These are phyloP conservation scores for Chaetomium sp. DNA, from an alignment of 2,329 filamentous ascomycete species.

Conservation along the genomic window DNA sequence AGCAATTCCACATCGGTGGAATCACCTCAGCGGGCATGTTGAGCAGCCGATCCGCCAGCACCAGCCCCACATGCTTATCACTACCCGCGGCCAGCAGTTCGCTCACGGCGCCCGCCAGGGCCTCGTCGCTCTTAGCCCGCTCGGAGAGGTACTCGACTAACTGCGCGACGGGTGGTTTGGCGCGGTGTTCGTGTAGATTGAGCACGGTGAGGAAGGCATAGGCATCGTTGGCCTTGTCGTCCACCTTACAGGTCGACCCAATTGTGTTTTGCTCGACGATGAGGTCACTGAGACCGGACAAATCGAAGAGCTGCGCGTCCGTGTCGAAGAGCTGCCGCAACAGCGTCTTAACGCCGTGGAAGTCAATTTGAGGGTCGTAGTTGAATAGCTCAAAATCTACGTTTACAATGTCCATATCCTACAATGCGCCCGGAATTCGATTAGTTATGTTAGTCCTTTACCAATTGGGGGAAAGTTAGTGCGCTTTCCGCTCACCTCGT, in stretches of 20 bases:
- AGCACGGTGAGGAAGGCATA: conserved; percentile 88
- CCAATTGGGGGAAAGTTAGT: too few species aligned
- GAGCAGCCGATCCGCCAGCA: conserved; percentile 89
- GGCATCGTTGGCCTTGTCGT: conserved; percentile 85
- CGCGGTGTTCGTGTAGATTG: conserved; percentile 72
- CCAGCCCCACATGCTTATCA: conserved; percentile 60
- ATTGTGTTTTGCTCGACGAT: conserved; percentile 81
- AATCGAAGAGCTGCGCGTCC: conserved; percentile 77
- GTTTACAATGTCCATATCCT: conserved; percentile 89
- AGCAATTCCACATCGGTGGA: conserved; percentile 91
- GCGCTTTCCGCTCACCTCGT: conserved; percentile 29
- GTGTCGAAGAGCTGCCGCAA: conserved; percentile 88
- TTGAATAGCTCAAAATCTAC: conserved; percentile 99
- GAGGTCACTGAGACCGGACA: conserved; percentile 78
- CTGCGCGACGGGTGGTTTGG: conserved; percentile 64
- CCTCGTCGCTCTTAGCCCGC: conserved; percentile 45
- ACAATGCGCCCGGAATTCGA: too few species aligned
- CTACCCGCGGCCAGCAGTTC: conserved; percentile 47
- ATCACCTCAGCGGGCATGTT: conserved; percentile 94
- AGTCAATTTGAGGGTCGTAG: conserved; percentile 81
- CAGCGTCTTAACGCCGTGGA: conserved; percentile 87
- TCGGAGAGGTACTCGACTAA: conserved; percentile 64
- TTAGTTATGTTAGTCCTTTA: too few species aligned
- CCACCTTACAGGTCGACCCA: conserved; percentile 94
- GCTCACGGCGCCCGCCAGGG: conserved; percentile 50